Evolutionary conservation across 2,329 filamentous ascomycete species (phyloP), one percentile per base, ranked within the genome.

Genomic region (Uncinocarpus reesii): DNA sequence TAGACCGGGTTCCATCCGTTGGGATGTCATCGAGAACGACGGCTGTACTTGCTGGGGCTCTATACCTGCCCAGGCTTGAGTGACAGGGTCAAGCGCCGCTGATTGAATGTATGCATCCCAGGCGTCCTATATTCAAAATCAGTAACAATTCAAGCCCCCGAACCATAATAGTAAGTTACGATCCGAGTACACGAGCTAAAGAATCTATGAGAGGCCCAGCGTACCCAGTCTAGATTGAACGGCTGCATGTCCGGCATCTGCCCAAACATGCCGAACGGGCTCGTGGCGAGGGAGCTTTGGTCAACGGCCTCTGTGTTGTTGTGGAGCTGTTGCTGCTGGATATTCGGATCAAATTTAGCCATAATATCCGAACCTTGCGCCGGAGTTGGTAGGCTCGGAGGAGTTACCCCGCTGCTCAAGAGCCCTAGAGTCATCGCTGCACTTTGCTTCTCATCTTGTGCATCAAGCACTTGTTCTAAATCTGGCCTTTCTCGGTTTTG

Each of bases 351-450:
- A 52, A 60, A 57, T 49, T 63, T 65, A 45, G 59, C 55, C 20
- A 55, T 48, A 18, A 52, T 48, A 48, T 64, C 64, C 29, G 52
- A 56, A 49, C 65, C 65, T 4, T 55, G 53, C 37, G 56, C 56
- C 36, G 56, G 59, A 24, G 55, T 62, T 24, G 58, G 61, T 57
- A 10, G 58, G 40, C 58, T 65, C 59, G 64, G 58, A 1, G 78
- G 74, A 11, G 74, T 75, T 64, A 81, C 71, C 4, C 80, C 80
- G 31, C 76, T 77, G 47, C 79, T 82, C 21, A 84, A 68, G 66
- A 84, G 75, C 1, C 80, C 81, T n/a, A 84, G 61, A 0, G 80
- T 83, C 79, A 84, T 83, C 0, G 81, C 81, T 7, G 81, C 81
- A 16, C 65, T 84, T 73, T 53, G 80, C 42, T 80, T 80, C 49